These are phyloP conservation scores for Peronosclerospora sorghi DNA, from an alignment of 352 stramenopile species.

Conservation along the genomic window DNA sequence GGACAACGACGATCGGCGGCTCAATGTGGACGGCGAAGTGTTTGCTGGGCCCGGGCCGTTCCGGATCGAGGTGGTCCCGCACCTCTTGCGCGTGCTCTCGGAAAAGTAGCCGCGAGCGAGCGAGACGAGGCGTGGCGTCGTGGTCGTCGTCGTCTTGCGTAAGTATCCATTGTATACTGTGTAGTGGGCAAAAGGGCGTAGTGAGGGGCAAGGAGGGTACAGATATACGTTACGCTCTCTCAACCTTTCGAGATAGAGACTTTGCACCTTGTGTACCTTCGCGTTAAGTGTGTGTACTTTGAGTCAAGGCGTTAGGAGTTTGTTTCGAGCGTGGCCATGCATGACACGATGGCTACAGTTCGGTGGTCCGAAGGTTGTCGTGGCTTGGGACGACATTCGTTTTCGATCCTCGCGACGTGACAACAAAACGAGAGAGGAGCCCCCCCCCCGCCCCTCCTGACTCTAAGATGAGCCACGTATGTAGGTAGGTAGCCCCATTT, in stretches of 20 bases:
- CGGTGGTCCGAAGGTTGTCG: slow-evolving; percentile 10
- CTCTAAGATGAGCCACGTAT: slow-evolving; percentile 1
- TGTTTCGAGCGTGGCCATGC: not conserved
- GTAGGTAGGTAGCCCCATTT: slow-evolving; percentile 4
- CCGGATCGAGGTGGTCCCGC: slow-evolving; percentile 63
- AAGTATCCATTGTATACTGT: too few relatives aligned
- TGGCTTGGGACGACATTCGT: slow-evolving; percentile 6
- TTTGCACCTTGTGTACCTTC: not conserved
- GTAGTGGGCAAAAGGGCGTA: slow-evolving; percentile 13
- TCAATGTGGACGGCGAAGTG: slow-evolving; percentile 74
- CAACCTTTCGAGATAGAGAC: not conserved
- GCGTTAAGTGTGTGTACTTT: not conserved
- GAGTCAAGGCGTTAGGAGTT: too few relatives aligned
- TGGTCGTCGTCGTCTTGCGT: too few relatives aligned
- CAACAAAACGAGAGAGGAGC: slow-evolving; percentile 6
- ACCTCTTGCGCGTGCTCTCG: slow-evolving; percentile 57
- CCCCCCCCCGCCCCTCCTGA: too few relatives aligned
- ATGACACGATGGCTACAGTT: slow-evolving; percentile 11
- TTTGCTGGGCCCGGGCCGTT: slow-evolving; percentile 49
- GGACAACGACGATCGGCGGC: slow-evolving; percentile 41
- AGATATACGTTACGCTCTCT: too few relatives aligned
- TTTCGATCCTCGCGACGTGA: slow-evolving; percentile 4
- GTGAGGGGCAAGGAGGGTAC: too few relatives aligned
- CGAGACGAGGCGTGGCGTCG: too few relatives aligned
- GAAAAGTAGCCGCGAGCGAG: slow-evolving; percentile 48